These are phyloP conservation scores for Ceratobasidium sp. DNA, from an alignment of 1,284 basidiomycete genomes.

Conservation along the genomic window DNA sequence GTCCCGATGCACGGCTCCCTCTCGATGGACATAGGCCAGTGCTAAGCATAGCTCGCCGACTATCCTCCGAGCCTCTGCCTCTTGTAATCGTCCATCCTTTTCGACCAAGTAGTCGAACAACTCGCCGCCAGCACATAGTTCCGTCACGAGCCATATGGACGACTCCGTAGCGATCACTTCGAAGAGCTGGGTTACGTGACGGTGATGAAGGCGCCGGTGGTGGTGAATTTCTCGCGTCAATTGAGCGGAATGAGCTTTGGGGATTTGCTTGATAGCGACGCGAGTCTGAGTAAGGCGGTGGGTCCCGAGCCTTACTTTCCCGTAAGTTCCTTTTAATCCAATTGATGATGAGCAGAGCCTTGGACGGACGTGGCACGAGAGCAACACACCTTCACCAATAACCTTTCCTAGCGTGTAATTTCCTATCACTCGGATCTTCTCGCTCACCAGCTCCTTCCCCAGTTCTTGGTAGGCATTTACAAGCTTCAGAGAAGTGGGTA, in stretches of 20 bases:
- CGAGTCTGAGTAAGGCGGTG: slow-evolving; percentile 90
- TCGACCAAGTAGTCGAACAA: slow-evolving; percentile 98
- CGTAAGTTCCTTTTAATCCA: slow-evolving; percentile 81
- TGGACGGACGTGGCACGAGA: slow-evolving; percentile 44
- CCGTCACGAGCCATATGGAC: slow-evolving; percentile 96
- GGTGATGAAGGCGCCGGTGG: slow-evolving; percentile 96
- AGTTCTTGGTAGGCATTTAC: slow-evolving; percentile 97
- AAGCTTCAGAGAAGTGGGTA: slow-evolving; percentile 66
- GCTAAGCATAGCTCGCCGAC: slow-evolving; percentile 98
- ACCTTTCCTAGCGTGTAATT: slow-evolving; percentile 96
- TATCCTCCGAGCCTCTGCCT: slow-evolving; percentile 85
- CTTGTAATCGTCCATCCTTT: slow-evolving; percentile 82
- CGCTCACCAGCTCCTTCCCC: slow-evolving; percentile 92
- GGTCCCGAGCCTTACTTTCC: slow-evolving; percentile 92
- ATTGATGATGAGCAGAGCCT: slow-evolving; percentile 32
- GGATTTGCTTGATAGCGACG: slow-evolving; percentile 98
- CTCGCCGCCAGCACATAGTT: slow-evolving; percentile 96
- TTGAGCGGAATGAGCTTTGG: slow-evolving; percentile 89
- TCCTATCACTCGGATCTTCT: slow-evolving; percentile 91
- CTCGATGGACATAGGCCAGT: slow-evolving; percentile 89
- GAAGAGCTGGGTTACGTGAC: slow-evolving; percentile 94
- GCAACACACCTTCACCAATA: slow-evolving; percentile 90
- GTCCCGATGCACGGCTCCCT: slow-evolving; percentile 95
- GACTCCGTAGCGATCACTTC: slow-evolving; percentile 98
- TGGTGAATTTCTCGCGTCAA: slow-evolving; percentile 98